Percentiles rank a stretch among this genome's conserved stretches.
Conservation (phyloP, 2,329 filamentous ascomycete genomes). For the Colletotrichum chrysophilum region DNA sequence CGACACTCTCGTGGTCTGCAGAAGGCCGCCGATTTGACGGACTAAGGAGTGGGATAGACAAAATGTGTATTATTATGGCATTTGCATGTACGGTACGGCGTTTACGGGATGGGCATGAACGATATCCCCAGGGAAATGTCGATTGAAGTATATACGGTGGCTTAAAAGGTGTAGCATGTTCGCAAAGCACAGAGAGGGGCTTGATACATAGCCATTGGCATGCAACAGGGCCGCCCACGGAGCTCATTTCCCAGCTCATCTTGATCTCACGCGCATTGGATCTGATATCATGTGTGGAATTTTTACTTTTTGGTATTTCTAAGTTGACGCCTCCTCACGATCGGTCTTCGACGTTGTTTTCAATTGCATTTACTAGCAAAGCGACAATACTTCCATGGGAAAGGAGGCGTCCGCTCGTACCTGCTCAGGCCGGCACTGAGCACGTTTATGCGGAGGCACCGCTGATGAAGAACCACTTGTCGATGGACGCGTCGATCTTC, state of each 20-base stretch:
- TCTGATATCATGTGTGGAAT: background rate
- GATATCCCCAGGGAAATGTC: conserved; percentile 7
- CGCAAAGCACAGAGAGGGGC: no score
- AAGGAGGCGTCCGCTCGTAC: background rate
- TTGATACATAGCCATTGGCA: background rate
- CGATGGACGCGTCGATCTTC: conserved; percentile 93
- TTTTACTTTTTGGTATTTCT: conserved; percentile 15
- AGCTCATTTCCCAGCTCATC: background rate
- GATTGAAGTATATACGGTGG: background rate
- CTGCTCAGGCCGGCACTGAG: background rate
- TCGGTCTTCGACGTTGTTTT: background rate
- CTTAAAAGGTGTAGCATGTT: background rate
- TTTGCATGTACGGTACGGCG: conserved; percentile 8
- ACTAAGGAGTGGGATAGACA: conserved; percentile 29
- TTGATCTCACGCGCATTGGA: background rate
- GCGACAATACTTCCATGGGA: background rate
- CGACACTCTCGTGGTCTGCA: conserved; percentile 84
- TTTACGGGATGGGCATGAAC: conserved; percentile 12
- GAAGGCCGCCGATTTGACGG: conserved; percentile 79
- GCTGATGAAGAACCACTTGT: conserved; percentile 99
- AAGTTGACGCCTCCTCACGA: background rate
- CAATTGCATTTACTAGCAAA: background rate
- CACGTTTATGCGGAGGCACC: conserved; percentile 79
- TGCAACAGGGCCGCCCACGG: background rate
- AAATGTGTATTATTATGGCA: conserved; percentile 18